phyloP scores from a whole-genome alignment of 2,329 filamentous ascomycete species.

The Pestalotiopsis sp. region DNA sequence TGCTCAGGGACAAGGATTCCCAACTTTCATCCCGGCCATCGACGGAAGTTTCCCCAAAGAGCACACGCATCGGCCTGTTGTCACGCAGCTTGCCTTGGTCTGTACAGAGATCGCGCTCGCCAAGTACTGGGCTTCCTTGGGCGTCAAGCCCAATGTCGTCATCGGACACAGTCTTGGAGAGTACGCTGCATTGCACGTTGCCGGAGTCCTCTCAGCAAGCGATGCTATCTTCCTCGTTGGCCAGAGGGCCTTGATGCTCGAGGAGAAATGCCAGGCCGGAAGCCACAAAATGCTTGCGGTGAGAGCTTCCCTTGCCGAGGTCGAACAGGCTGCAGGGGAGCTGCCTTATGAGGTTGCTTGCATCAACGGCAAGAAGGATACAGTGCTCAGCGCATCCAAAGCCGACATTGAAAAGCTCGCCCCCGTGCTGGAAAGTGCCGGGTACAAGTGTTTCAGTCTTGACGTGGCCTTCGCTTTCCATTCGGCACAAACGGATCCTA shows the following conservation, averaged over 20 bases:
- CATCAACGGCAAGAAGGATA: conserved; percentile 65
- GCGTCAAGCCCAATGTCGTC: conserved; percentile 42
- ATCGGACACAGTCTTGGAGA: conserved; percentile 59
- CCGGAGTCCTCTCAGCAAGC: conserved; percentile 59
- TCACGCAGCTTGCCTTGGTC: conserved; percentile 36
- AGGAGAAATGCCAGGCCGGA: conserved; percentile 53
- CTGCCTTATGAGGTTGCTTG: conserved; percentile 52
- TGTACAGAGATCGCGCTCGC: conserved; percentile 40
- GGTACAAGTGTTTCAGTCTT: conserved; percentile 48
- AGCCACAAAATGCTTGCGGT: conserved; percentile 67
- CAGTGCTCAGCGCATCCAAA: conserved; percentile 58
- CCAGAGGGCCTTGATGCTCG: conserved; percentile 55
- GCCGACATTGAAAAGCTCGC: conserved; percentile 54
- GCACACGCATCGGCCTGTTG: conserved; percentile 36
- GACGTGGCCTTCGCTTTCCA: conserved; percentile 58
- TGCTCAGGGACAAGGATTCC: conserved; percentile 35
- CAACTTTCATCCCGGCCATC: conserved; percentile 43
- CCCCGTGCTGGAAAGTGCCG: conserved; percentile 31
- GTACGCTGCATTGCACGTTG: conserved; percentile 61
- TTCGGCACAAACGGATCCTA: conserved; percentile 55
- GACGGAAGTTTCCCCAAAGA: conserved; percentile 43
- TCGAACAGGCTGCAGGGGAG: conserved; percentile 27
- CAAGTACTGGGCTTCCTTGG: conserved; percentile 38
- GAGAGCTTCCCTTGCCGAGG: conserved; percentile 42
- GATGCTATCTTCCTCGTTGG: conserved; percentile 65